Conservation (phyloP, 768 basidiomycete genomes). For the Termitomyces sp. region DNA sequence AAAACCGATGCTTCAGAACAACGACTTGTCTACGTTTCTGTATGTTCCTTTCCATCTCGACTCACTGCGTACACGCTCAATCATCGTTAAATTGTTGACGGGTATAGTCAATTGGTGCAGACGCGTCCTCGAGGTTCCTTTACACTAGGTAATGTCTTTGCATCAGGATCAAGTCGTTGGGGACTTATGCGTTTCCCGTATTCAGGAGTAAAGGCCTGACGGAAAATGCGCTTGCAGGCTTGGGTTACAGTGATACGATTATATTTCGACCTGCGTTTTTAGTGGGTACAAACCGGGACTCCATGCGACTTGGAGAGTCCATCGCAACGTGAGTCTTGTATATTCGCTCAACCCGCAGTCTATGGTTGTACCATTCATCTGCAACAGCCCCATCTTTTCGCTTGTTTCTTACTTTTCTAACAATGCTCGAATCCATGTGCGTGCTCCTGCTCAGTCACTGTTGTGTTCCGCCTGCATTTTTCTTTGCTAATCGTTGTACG, state of each 20-base stretch:
- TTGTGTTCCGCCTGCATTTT: background rate
- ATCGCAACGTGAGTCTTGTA: slow-evolving; percentile 15
- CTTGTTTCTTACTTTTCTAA: slow-evolving; percentile 31
- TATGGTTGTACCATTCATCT: background rate
- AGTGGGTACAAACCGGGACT: slow-evolving; percentile 35
- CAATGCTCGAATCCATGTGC: slow-evolving; percentile 39
- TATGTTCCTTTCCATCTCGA: slow-evolving; percentile 20
- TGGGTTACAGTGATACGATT: slow-evolving; percentile 70
- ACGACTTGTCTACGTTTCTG: slow-evolving; percentile 67
- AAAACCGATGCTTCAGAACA: slow-evolving; percentile 46
- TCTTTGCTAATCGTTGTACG: background rate
- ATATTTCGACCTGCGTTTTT: slow-evolving; percentile 63
- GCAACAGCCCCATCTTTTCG: slow-evolving; percentile 30
- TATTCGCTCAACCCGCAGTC: background rate
- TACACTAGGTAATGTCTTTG: slow-evolving; percentile 39
- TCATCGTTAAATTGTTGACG: no score
- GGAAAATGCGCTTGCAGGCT: slow-evolving; percentile 55
- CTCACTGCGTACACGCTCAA: background rate
- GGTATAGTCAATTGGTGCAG: slow-evolving; percentile 40
- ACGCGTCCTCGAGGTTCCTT: slow-evolving; percentile 42
- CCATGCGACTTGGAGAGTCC: slow-evolving; percentile 31
- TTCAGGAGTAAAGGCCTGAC: slow-evolving; percentile 70
- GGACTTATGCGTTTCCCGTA: background rate
- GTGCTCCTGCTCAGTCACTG: slow-evolving; percentile 3
- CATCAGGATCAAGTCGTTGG: background rate